phyloP scores from a whole-genome alignment of 495 filamentous ascomycete species.

The Aspergillus wentii region DNA sequence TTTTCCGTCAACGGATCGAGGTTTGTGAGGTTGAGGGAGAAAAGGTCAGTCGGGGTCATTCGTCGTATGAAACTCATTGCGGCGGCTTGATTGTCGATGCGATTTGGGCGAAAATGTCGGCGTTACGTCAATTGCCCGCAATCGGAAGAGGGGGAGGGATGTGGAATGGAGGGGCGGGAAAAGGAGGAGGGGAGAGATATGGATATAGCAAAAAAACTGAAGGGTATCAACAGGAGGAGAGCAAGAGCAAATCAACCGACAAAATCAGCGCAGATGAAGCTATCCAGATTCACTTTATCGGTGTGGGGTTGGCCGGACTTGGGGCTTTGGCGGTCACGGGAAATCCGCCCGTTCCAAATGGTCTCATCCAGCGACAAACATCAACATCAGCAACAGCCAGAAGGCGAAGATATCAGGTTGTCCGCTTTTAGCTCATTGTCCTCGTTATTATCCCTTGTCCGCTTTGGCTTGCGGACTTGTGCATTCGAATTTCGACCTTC shows the following conservation, averaged over 20 bases:
- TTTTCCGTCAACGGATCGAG: slow-evolving; percentile 95
- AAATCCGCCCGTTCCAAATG: not conserved
- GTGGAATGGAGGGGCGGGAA: slow-evolving; percentile 8
- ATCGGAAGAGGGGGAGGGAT: too few species aligned
- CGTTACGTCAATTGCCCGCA: too few species aligned
- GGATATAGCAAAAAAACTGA: not conserved
- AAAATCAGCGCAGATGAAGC: too few species aligned
- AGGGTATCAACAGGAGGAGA: not conserved
- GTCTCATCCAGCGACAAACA: not conserved
- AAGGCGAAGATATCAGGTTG: too few species aligned
- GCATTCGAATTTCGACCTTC: too few species aligned
- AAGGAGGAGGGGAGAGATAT: not conserved
- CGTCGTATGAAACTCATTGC: slow-evolving; percentile 65
- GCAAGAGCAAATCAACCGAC: slow-evolving; percentile 2
- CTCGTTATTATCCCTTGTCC: not conserved
- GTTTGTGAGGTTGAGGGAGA: slow-evolving; percentile 78
- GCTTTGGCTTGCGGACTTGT: too few species aligned
- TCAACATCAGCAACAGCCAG: too few species aligned
- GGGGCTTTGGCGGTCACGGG: slow-evolving; percentile 24
- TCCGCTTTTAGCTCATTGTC: slow-evolving; percentile 1
- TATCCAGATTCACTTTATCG: too few species aligned
- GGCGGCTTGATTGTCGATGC: slow-evolving; percentile 6
- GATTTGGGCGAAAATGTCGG: too few species aligned
- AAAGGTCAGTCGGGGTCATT: slow-evolving; percentile 67
- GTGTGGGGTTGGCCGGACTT: slow-evolving; percentile 2